Evolutionary conservation across 805 yeast species (phyloP).

Genomic region (Kockiozyma suomiensis): DNA sequence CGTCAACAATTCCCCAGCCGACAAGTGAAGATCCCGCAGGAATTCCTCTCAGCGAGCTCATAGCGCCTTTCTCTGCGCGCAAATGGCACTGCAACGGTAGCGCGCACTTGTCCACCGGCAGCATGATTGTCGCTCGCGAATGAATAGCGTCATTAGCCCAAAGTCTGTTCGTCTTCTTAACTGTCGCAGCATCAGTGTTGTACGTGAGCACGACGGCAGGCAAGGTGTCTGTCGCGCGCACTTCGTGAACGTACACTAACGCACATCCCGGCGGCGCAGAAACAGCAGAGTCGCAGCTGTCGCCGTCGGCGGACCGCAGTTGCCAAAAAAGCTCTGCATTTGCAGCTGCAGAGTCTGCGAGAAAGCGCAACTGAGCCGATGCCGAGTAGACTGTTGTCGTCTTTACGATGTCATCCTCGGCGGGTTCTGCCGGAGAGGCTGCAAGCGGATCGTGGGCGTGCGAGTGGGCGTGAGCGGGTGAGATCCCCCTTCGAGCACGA

Average conservation of each 20-base stretch:
- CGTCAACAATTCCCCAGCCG: conserved; percentile 26
- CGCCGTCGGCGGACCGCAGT: conserved; percentile 1
- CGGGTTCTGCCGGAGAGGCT: neutral
- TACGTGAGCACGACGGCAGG: conserved; percentile 32
- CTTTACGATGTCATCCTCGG: neutral
- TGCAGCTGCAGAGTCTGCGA: conserved; percentile 20
- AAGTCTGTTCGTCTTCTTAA: conserved; percentile 33
- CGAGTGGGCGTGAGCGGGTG: neutral
- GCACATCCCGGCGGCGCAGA: conserved; percentile 12
- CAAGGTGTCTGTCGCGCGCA: conserved; percentile 33
- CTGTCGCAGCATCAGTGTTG: conserved; percentile 23
- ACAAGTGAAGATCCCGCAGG: conserved; percentile 6
- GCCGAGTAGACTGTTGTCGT: conserved; percentile 24
- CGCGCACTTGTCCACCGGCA: conserved; percentile 34
- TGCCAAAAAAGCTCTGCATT: conserved; percentile 32
- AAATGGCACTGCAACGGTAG: conserved; percentile 21
- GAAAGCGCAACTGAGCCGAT: conserved; percentile 28
- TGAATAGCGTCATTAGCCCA: conserved; percentile 36
- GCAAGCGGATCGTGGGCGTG: conserved; percentile 3
- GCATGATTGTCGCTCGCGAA: conserved; percentile 28
- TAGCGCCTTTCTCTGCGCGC: conserved; percentile 13
- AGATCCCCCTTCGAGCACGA: neutral
- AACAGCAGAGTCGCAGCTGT: neutral
- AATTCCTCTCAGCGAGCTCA: conserved; percentile 11
- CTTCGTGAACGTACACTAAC: conserved; percentile 34